phyloP scores from a whole-genome alignment of 441 rosid genomes.

The Breynia disticha region DNA sequence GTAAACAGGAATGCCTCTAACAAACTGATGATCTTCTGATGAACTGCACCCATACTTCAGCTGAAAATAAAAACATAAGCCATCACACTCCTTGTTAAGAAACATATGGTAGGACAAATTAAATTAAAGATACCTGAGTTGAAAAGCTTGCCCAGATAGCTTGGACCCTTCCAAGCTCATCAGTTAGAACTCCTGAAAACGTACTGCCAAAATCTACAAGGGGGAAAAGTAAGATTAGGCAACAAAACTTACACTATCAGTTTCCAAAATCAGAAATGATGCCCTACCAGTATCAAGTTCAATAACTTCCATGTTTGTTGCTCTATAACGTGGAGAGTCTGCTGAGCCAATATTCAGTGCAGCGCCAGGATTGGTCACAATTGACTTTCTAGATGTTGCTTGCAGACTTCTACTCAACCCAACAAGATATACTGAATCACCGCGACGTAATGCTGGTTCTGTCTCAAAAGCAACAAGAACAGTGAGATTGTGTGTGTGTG shows the following conservation, averaged over 20 bases:
- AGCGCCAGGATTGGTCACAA: conserved; percentile 83
- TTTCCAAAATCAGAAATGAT: conserved; percentile 5
- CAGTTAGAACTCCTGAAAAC: conserved; percentile 83
- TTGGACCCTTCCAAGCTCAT: conserved; percentile 83
- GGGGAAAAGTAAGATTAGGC: conserved; percentile 10
- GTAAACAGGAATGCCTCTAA: conserved; percentile 83
- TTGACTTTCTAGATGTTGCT: conserved; percentile 89
- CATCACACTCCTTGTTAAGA: not conserved
- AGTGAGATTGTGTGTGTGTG: no score
- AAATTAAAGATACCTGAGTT: conserved; percentile 49
- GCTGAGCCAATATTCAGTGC: conserved; percentile 71
- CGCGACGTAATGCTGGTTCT: conserved; percentile 86
- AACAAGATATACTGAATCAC: conserved; percentile 85
- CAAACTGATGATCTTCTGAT: conserved; percentile 85
- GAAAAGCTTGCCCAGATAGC: conserved; percentile 99
- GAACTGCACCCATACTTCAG: conserved; percentile 55
- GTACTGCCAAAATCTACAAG: conserved; percentile 87
- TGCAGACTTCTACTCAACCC: conserved; percentile 81
- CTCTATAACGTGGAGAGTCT: conserved; percentile 84
- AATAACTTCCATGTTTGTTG: conserved; percentile 93
- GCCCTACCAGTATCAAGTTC: conserved; percentile 85
- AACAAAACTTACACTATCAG: not conserved
- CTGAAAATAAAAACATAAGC: conserved; percentile 34
- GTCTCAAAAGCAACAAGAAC: conserved; percentile 15
- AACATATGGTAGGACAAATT: conserved; percentile 3